Base-by-base conservation (phyloP, 2,329 filamentous ascomycete genomes). In the Rosellinia necatrix region DNA sequence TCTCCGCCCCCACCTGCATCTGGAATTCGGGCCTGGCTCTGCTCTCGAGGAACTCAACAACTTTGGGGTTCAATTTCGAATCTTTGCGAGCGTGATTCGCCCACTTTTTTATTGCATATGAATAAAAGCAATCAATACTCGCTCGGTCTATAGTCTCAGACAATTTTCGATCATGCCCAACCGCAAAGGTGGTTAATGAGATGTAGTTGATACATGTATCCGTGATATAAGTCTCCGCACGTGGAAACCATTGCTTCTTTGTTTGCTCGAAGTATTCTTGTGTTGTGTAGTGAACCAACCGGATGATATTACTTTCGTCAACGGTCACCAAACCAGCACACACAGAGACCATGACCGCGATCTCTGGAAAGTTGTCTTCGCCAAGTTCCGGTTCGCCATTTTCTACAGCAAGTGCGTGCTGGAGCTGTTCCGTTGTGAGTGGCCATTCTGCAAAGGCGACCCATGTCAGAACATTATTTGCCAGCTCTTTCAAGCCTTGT, bases 271-370 rank as follows among this genome's bases (percentile, higher is more conserved):
- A 72, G 58, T 77, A 81, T 37, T 79, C 71, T 42, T 79, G 74
- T 2, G 76, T 69, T 0, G 78, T 80, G 53, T 77, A 75, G 56
- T 81, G 77, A 4, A 78, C 74, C 0, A 80, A 59, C 3, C 74
- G 70, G n/a, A 80, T 64, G 30, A 74, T 66, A n/a, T 64, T 43
- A 46, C 68, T 78, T 32, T 72, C 56, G 30, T 80, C 75, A 4
- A 77, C 34, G 0, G 68, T 74, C 4, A 80, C 72, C 10, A 81
- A 52, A 1, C 77, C 76, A 34, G 70, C 71, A 53, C 76, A 80
- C 1, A 68, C 65, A 3, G 72, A 72, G 0, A 77, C 53, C 1
- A 78, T 54, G 1, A 72, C 64, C 5, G 71, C 67, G 1, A 73
- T 32, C 0, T 71, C 59, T 0, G 71, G 58, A 0, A 78, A 17